A percentile compares a stretch with the other conserved stretches of the same genome.
Evolutionary conservation across 2,329 filamentous ascomycete genomes (phyloP).

Genomic region (Biscogniauxia marginata): DNA sequence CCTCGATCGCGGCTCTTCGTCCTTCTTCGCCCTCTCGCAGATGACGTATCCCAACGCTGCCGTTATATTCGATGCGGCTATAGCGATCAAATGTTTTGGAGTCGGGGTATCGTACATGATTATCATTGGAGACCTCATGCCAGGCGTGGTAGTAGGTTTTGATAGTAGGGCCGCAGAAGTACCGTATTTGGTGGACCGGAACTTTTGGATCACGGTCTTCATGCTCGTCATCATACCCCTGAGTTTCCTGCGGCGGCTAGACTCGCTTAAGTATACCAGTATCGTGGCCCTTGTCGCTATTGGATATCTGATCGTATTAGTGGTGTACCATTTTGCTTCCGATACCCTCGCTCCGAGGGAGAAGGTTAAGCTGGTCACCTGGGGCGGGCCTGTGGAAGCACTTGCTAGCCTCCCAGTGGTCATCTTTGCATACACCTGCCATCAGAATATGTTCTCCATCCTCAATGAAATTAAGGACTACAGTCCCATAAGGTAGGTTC

Average conservation of each 20-base stretch:
- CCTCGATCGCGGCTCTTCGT: conserved; percentile 81
- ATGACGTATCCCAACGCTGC: conserved; percentile 96
- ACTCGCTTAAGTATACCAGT: conserved; percentile 97
- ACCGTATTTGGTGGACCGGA: conserved; percentile 79
- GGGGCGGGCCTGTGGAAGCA: conserved; percentile 74
- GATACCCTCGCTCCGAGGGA: conserved; percentile 75
- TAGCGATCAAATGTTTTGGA: conserved; percentile 96
- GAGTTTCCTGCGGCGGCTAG: conserved; percentile 84
- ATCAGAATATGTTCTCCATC: conserved; percentile 99
- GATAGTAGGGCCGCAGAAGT: conserved; percentile 59
- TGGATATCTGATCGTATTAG: conserved; percentile 87
- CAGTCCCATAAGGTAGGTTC: conserved; percentile 55
- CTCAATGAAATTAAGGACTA: conserved; percentile 91
- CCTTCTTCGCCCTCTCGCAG: conserved; percentile 96
- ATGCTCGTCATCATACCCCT: conserved; percentile 96
- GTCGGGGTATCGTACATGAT: conserved; percentile 97
- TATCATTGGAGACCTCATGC: conserved; percentile 98
- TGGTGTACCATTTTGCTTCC: conserved; percentile 86
- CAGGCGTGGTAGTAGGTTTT: conserved; percentile 85
- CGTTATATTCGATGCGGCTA: conserved; percentile 91
- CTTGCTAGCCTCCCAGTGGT: conserved; percentile 90
- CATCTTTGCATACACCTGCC: conserved; percentile 98
- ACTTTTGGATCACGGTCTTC: conserved; percentile 98
- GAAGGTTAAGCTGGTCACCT: conserved; percentile 71
- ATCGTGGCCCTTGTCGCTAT: conserved; percentile 89